Evolutionary conservation across 208 protist species (phyloP), one percentile per base, ranked within the genome.

Genomic region (Crithidia mellificae): DNA sequence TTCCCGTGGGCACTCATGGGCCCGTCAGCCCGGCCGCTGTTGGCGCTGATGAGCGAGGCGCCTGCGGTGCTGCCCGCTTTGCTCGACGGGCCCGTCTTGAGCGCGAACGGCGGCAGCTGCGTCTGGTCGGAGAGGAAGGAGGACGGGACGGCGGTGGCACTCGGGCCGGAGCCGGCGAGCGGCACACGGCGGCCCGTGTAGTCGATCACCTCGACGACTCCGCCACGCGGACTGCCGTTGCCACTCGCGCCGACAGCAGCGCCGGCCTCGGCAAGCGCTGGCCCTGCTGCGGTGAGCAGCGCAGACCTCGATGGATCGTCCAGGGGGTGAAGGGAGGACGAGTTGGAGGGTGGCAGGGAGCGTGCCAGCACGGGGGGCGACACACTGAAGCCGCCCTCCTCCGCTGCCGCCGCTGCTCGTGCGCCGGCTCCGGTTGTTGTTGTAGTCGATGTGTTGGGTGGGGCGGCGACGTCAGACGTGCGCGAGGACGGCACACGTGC

Each of bases 351-450:
- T 2, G 56, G 39, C 22, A 25, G 36, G 6, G 57, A 63, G 2
- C 39, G 56, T 3, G 39, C 20, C 25, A 62, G 56, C 43, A 46
- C 3, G 4, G 57, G 57, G 7, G 44, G 57, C 12, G 43, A 55
- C 15, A 25, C 59, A 22, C 46, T 55, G 46, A 65, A 65, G 7
- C 32, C 25, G 47, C 22, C 29, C 2, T 15, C 50, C 7, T 22
- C 50, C 2, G 47, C 22, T 52, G 47, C 20, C 41, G n/a, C n/a
- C n/a, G n/a, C n/a, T n/a, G n/a, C n/a, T n/a, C n/a, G n/a, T n/a
- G n/a, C n/a, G n/a, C n/a, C n/a, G n/a, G n/a, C n/a, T n/a, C n/a
- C n/a, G n/a, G n/a, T n/a, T n/a, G n/a, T n/a, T n/a, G n/a, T n/a
- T n/a, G n/a, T n/a, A n/a, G n/a, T n/a, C n/a, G n/a, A n/a, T n/a